These are phyloP conservation scores for Kwoniella sp. DNA, from an alignment of 768 basidiomycete genomes.

Conservation along the genomic window DNA sequence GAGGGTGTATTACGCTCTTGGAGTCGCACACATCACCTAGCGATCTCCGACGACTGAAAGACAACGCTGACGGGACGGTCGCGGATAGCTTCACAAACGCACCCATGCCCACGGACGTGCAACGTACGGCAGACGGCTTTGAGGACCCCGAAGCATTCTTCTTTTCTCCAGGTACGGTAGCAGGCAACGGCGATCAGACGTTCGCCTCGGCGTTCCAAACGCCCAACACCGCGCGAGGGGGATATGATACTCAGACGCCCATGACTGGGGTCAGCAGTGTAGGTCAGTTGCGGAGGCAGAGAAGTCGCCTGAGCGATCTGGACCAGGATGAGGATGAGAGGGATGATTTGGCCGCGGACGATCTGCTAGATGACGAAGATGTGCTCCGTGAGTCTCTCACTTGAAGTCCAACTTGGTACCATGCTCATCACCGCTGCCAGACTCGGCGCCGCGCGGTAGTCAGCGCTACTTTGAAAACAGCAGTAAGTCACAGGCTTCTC, in stretches of 20 bases:
- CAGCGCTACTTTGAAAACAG: slow-evolving; percentile 5
- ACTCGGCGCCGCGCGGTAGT: background rate
- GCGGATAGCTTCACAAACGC: slow-evolving; percentile 42
- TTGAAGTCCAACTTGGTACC: background rate
- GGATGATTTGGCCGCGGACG: slow-evolving; percentile 11
- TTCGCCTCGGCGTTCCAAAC: slow-evolving; percentile 2
- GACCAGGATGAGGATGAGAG: slow-evolving; percentile 25
- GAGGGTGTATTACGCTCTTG: background rate
- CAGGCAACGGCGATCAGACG: background rate
- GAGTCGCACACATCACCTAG: background rate
- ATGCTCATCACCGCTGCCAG: background rate
- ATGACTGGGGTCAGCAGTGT: background rate
- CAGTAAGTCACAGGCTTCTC: slow-evolving; percentile 6
- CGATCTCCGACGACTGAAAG: too few relatives aligned
- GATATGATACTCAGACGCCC: slow-evolving; percentile 1
- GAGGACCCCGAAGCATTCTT: slow-evolving; percentile 50
- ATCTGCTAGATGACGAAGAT: slow-evolving; percentile 23
- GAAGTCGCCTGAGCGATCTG: slow-evolving; percentile 19
- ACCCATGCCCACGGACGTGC: slow-evolving; percentile 44
- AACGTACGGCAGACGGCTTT: slow-evolving; percentile 43
- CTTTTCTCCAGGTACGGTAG: slow-evolving; percentile 24
- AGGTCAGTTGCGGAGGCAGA: background rate
- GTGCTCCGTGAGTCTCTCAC: slow-evolving; percentile 10
- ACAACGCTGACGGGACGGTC: too few relatives aligned
- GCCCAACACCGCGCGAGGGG: slow-evolving; percentile 2